phyloP scores from a whole-genome alignment of 768 basidiomycete species.

The Asterophora parasitica region DNA sequence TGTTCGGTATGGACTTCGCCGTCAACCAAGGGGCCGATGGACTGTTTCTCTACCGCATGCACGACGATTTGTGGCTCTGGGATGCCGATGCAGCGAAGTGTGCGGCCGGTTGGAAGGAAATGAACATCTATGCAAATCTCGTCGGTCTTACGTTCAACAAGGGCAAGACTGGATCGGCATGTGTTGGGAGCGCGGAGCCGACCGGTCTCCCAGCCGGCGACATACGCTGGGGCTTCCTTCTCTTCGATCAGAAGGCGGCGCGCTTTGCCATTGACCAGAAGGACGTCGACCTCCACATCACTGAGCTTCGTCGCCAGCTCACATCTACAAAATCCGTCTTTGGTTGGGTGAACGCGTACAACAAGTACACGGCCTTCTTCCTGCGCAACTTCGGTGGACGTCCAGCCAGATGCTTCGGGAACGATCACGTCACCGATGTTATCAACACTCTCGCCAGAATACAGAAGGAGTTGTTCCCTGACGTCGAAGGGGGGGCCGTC shows the following conservation, averaged over 20 bases:
- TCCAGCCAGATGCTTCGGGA: conserved; percentile 25
- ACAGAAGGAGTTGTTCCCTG: conserved; percentile 24
- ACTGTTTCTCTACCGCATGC: conserved; percentile 39
- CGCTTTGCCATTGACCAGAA: conserved; percentile 28
- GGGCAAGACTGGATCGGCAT: conserved; percentile 37
- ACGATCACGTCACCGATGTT: conserved; percentile 21
- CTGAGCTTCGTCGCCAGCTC: conserved; percentile 28
- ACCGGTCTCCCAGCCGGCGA: conserved; percentile 17
- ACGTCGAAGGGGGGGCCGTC: conserved; percentile 18
- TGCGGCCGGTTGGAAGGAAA: conserved; percentile 35
- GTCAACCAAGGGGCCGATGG: conserved; percentile 39
- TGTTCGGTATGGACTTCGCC: conserved; percentile 45
- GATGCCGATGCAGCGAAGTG: conserved; percentile 28
- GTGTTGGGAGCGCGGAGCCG: conserved; percentile 21
- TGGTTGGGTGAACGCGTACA: conserved; percentile 29
- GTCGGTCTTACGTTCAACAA: conserved; percentile 38
- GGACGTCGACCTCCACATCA: conserved; percentile 25
- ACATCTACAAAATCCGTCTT: conserved; percentile 26
- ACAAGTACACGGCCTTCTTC: conserved; percentile 31
- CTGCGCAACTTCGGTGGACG: conserved; percentile 26
- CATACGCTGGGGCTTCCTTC: conserved; percentile 20
- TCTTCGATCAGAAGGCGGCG: conserved; percentile 16
- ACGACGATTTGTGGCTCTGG: conserved; percentile 45
- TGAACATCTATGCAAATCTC: conserved; percentile 36
- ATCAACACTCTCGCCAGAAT: conserved; percentile 25